Evolutionary conservation across 257 asterid species (phyloP), one percentile per base, ranked within the genome.

Genomic region (Solanum megistacrolobum): DNA sequence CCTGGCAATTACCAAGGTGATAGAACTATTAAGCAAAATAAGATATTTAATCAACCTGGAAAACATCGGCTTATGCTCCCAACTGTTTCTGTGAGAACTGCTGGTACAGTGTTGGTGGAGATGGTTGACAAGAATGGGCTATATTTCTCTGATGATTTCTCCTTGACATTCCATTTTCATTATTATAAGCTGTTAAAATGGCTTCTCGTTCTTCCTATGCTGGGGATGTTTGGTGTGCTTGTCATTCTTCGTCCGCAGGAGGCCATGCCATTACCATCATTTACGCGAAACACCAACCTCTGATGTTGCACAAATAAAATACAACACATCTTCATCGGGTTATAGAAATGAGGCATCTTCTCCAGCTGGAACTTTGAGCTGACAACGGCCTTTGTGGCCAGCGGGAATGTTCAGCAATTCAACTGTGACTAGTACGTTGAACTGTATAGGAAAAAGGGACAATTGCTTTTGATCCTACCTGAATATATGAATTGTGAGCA

Each of bases 1-100:
- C 99, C 99, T 16, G 98, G 99, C 74, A 98, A 98, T 89, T 98
- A 95, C 95, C 98, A 94, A 94, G 99, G 99, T 52, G 99, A 98
- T 48, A 92, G 98, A 93, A 98, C 96, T 10, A 93, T 98, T 72
- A 94, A 91, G 92, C 95, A 92, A 86, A 94, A 91, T 87, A 95
- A 94, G 83, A 87, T 94, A 46, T 91, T 95, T 82, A 91, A 90
- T 82, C 94, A 89, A 27, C 84, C 98, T 32, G 99, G 99, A 84
- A 90, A 46, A 31, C 98, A 96, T 74, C 92, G 95, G 85, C 89
- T 96, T 35, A 96, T 93, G 91, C 97, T 98, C 65, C 98, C 98
- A 5, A 95, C 97, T 0, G 99, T 96, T 3, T 91, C 96, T 83
- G 99, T 95, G 29, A 93, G 99, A 87, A 96, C 99, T 18, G 90